Evolutionary conservation across 2,329 filamentous ascomycete species (phyloP).

Genomic region (Cyphellophora europaea): DNA sequence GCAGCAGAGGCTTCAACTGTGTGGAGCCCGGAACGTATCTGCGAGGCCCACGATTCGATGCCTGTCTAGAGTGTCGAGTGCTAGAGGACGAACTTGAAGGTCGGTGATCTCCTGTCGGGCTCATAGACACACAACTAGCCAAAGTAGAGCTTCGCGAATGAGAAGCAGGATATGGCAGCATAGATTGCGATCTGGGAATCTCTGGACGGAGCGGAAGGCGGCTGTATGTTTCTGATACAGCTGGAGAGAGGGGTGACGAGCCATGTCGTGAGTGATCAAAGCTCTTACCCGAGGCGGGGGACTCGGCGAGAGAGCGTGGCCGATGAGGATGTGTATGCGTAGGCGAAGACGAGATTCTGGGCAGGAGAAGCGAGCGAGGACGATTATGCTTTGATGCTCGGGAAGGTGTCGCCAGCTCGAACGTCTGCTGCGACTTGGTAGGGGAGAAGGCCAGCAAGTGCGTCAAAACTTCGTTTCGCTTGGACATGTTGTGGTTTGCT

Average conservation of each 20-base stretch:
- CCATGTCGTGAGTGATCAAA: not conserved
- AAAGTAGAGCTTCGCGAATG: not conserved
- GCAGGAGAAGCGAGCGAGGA: constrained; percentile 22
- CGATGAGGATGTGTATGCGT: constrained; percentile 9
- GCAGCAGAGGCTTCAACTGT: constrained; percentile 25
- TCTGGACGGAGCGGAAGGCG: not conserved
- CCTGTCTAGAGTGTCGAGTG: constrained; percentile 6
- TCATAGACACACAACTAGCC: not conserved
- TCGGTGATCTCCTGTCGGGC: not conserved
- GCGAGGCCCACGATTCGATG: constrained; percentile 23
- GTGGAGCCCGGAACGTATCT: constrained; percentile 27
- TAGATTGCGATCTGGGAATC: not conserved
- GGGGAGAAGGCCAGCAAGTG: constrained; percentile 27
- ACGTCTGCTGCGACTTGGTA: constrained; percentile 12
- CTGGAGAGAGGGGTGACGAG: not conserved
- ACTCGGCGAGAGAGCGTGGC: not conserved
- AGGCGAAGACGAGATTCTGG: constrained; percentile 21
- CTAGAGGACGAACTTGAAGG: not conserved
- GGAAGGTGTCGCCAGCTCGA: constrained; percentile 16
- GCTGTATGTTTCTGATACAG: not conserved
- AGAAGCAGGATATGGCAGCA: not conserved
- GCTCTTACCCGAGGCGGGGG: not conserved
- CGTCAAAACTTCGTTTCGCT: constrained; percentile 27
- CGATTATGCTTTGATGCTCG: constrained; percentile 16
- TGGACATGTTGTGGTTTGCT: constrained; percentile 25